phyloP scores from a whole-genome alignment of 129 eudicot genomes.

The Pseudognaphalium luteoalbum region DNA sequence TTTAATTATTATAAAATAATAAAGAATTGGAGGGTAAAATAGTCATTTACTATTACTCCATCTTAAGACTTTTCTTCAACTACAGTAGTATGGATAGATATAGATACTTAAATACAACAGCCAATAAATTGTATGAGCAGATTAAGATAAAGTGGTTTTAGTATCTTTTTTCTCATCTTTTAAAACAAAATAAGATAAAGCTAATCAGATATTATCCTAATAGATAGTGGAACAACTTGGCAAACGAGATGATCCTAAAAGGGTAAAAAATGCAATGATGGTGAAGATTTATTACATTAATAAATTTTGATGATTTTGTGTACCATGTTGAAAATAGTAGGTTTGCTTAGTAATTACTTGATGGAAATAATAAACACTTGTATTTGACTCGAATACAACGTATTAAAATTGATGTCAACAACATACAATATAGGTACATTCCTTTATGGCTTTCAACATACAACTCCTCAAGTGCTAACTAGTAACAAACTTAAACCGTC shows the following conservation, averaged over 20 bases:
- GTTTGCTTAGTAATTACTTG: conserved; percentile 2
- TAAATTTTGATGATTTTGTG: background rate
- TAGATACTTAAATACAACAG: too few relatives aligned
- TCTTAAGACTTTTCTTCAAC: too few relatives aligned
- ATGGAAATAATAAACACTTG: background rate
- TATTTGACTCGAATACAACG: background rate
- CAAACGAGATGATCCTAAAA: background rate
- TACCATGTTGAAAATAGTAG: background rate
- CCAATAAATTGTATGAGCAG: background rate
- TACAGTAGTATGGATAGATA: too few relatives aligned
- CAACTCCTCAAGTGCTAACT: too few relatives aligned
- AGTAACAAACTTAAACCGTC: background rate
- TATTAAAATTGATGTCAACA: background rate
- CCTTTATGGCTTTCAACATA: background rate
- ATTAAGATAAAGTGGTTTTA: background rate
- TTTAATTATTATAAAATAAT: too few relatives aligned
- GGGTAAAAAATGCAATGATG: background rate
- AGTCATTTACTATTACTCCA: too few relatives aligned
- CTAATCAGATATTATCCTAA: too few relatives aligned
- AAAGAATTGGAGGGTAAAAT: too few relatives aligned
- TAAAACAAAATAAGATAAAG: background rate
- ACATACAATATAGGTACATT: background rate
- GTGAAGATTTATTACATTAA: background rate
- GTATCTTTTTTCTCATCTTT: background rate
- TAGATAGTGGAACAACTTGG: background rate